Conservation (phyloP, 139 green algal genomes). For the Chlamydomonas incerta region DNA sequence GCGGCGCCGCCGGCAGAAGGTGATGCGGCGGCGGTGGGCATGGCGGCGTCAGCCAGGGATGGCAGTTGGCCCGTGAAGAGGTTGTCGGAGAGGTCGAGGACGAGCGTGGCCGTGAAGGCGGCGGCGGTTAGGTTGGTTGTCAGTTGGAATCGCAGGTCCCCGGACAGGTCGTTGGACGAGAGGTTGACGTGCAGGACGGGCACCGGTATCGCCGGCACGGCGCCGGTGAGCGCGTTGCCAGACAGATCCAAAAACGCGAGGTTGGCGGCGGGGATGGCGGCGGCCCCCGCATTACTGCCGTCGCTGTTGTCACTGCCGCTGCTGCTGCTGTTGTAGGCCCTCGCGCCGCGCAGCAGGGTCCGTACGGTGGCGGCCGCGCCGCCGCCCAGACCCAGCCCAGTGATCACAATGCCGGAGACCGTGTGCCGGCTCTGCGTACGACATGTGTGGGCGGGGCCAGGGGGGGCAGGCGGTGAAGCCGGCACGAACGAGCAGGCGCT, state of each 20-base stretch:
- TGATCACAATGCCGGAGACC: background rate
- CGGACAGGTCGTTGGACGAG: background rate
- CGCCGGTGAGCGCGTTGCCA: background rate
- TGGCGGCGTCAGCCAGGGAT: background rate
- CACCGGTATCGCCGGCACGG: background rate
- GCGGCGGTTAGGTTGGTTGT: background rate
- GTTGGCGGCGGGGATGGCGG: background rate
- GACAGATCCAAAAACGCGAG: background rate
- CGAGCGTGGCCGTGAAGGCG: background rate
- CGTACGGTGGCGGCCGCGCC: background rate
- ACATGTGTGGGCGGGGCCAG: too few relatives aligned
- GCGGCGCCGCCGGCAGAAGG: too few relatives aligned
- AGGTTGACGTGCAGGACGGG: constrained; percentile 1
- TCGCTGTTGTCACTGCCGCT: too few relatives aligned
- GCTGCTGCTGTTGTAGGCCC: too few relatives aligned
- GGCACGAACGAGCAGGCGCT: too few relatives aligned
- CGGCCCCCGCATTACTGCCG: background rate
- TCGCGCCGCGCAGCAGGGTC: background rate
- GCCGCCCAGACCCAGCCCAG: background rate
- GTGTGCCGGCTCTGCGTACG: background rate
- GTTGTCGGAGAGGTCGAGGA: background rate
- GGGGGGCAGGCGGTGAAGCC: too few relatives aligned
- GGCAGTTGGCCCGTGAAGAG: background rate
- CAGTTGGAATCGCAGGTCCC: background rate
- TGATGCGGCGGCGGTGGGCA: too few relatives aligned